phyloP scores from a whole-genome alignment of 768 basidiomycete species.

The Hysterangium stoloniferum region DNA sequence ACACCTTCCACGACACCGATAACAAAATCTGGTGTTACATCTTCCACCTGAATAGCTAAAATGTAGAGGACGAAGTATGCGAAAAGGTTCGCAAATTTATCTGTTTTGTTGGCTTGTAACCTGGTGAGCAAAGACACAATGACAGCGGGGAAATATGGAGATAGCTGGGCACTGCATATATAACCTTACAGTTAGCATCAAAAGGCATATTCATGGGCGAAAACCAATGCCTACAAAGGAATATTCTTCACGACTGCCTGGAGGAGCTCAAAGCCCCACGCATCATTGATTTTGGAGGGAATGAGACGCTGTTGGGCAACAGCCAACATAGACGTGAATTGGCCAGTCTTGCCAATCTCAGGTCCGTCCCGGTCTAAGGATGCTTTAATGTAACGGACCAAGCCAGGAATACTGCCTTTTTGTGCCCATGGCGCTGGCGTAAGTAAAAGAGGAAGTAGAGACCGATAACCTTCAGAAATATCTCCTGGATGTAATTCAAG shows the following conservation, averaged over 20 bases:
- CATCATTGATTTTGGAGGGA: conserved; percentile 81
- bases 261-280: conserved; percentile 85
- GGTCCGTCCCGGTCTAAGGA: conserved; percentile 66
- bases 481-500: conserved; percentile 62
- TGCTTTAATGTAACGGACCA: conserved; percentile 81
- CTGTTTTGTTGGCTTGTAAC: conserved; percentile 83
- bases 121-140: conserved; percentile 69
- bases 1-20: conserved; percentile 75
- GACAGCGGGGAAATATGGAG: conserved; percentile 65
- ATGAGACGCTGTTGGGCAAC: conserved; percentile 87
- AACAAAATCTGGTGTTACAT: conserved; percentile 71
- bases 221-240: conserved; percentile 52
- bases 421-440: conserved; percentile 87
- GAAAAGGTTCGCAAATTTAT: conserved; percentile 79
- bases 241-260: conserved; percentile 66
- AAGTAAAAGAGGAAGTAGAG: conserved; percentile 73
- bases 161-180: conserved; percentile 53
- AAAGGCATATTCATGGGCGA: background rate
- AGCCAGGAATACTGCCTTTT: conserved; percentile 89
- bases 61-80: conserved; percentile 69
- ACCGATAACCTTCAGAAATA: conserved; percentile 48
- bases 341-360: conserved; percentile 61
- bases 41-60: conserved; percentile 67
- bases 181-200: background rate
- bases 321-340: conserved; percentile 72